Percentiles rank a stretch among this genome's conserved stretches.
Evolutionary conservation across 805 yeast species (phyloP).

Genomic region (Candida vartiovaarae): DNA sequence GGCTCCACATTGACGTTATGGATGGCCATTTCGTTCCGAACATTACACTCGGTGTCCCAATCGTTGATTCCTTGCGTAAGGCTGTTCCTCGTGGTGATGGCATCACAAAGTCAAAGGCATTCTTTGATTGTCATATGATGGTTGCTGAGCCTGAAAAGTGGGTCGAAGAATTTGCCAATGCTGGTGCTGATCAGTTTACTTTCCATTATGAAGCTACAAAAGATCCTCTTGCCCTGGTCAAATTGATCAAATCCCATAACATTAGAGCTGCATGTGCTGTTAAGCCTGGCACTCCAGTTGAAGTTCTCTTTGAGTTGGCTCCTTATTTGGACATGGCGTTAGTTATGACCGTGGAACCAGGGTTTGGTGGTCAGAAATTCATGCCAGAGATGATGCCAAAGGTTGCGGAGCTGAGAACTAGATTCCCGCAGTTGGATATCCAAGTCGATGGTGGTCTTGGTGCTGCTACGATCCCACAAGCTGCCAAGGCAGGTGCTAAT

Average conservation of each 20-base stretch:
- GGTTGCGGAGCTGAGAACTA: conserved; percentile 66
- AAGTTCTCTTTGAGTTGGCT: conserved; percentile 68
- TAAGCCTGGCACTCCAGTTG: conserved; percentile 89
- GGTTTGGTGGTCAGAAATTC: conserved; percentile 97
- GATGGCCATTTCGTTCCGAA: conserved; percentile 99
- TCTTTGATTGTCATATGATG: conserved; percentile 98
- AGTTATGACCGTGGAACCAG: conserved; percentile 98
- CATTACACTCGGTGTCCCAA: conserved; percentile 89
- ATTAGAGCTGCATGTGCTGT: conserved; percentile 92
- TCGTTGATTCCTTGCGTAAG: conserved; percentile 69
- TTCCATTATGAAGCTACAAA: conserved; percentile 92
- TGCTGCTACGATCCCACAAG: conserved; percentile 72
- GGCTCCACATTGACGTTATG: conserved; percentile 98
- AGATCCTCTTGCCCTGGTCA: conserved; percentile 66
- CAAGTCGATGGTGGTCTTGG: conserved; percentile 98
- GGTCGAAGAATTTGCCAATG: conserved; percentile 87
- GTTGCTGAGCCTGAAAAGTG: conserved; percentile 86
- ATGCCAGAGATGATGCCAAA: conserved; percentile 96
- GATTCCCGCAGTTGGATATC: conserved; percentile 74
- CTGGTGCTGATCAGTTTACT: conserved; percentile 94
- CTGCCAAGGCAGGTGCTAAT: conserved; percentile 97
- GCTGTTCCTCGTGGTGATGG: conserved; percentile 60
- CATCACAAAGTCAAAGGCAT: conserved; percentile 38
- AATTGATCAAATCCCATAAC: conserved; percentile 70
- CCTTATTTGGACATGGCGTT: conserved; percentile 87